Evolutionary conservation across 208 protist species (phyloP), one percentile per base, ranked within the genome.

Genomic region (Angomonas deanei): DNA sequence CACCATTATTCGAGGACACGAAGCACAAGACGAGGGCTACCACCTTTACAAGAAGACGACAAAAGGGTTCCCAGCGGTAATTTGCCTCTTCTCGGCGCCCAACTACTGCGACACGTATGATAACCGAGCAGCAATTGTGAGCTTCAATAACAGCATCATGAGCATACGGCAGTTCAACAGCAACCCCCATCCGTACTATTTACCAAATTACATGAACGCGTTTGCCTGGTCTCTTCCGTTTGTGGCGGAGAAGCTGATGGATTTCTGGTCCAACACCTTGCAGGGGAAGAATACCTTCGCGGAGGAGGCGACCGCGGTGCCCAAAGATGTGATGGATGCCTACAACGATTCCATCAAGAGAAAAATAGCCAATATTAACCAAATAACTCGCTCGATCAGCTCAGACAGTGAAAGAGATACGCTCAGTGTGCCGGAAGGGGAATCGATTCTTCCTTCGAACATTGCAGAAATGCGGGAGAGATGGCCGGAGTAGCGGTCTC

Each of bases 31-130:
- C 38, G 84, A 93, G 61, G 90, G 90, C 36, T 98, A 97, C 66
- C 78, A 86, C 49, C 92, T 99, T 66, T 98, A 98, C 82, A 76
- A 78, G 54, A 93, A 96, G 62, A 93, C 81, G 19, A 33, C 61
- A 3, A 97, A 80, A 21, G 93, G 91, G 27, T 98, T 99, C 64
- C 97, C 98, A 13, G 80, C 93, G 10, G 87, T 98, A 10, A 98
- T 99, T 31, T 99, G 97, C 46, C 69, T 99, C 54, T 99, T 99
- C 61, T 98, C 93, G 28, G 97, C 96, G 2, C 97, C 97, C 10
- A 99, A 99, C 74, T 99, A 99, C 79, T 96, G 97, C 54, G 98
- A 99, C 72, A 94, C 94, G 23, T 99, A 99, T 76, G 85, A 97
- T 66, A 99, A 99, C 79, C 97, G 97, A 36, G 97, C 80, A 21